phyloP scores from a whole-genome alignment of 2,329 filamentous ascomycete genomes.

The Diaporthe velutina region DNA sequence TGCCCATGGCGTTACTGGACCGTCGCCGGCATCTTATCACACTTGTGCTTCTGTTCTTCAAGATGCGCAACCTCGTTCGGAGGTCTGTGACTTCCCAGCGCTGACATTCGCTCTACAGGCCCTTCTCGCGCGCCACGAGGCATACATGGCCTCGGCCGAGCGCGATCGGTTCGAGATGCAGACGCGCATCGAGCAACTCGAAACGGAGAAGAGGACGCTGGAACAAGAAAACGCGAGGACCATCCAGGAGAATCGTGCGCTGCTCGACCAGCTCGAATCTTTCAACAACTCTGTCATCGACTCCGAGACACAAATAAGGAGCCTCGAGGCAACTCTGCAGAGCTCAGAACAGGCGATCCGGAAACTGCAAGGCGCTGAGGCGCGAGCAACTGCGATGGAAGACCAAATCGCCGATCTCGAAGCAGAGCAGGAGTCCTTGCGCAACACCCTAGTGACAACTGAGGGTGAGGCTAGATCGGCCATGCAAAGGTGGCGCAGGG shows the following conservation, averaged over 20 bases:
- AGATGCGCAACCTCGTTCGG: conserved; percentile 27
- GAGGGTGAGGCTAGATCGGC: conserved; percentile 84
- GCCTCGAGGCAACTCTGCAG: conserved; percentile 81
- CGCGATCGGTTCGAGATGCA: conserved; percentile 82
- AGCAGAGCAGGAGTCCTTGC: conserved; percentile 81
- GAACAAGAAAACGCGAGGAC: conserved; percentile 82
- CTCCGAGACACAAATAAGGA: conserved; percentile 83
- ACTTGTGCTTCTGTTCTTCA: conserved; percentile 28
- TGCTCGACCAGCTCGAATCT: conserved; percentile 86
- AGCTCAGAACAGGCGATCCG: conserved; percentile 84
- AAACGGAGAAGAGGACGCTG: conserved; percentile 79
- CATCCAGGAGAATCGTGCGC: conserved; percentile 83
- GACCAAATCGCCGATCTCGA: conserved; percentile 84
- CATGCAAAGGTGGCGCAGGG: conserved; percentile 85
- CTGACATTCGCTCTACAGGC: conserved; percentile 87
- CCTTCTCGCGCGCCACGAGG: conserved; percentile 90
- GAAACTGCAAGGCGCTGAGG: conserved; percentile 78
- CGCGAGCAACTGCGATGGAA: conserved; percentile 83
- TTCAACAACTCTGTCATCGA: conserved; percentile 84
- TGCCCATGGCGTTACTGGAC: conserved; percentile 24
- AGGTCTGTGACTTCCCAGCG: conserved; percentile 55
- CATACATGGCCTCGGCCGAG: conserved; percentile 93
- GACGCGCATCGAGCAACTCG: conserved; percentile 80
- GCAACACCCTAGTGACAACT: conserved; percentile 74
- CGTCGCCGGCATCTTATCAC: conserved; percentile 7